Evolutionary conservation across 768 basidiomycete species (phyloP).

Genomic region (Galerina marginata): DNA sequence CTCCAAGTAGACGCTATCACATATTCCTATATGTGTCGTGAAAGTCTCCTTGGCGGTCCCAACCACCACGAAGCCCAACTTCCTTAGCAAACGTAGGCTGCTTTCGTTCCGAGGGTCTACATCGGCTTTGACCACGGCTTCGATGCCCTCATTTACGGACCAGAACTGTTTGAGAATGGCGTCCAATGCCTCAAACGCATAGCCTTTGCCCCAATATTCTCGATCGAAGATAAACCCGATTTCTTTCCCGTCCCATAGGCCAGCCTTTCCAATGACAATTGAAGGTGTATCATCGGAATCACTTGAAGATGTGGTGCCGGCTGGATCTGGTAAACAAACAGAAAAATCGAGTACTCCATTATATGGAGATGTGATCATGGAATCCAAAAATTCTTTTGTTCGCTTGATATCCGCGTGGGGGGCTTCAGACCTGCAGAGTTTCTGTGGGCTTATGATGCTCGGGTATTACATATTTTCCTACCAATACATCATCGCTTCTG

Average conservation of each 20-base stretch:
- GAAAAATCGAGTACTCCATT: conserved; percentile 29
- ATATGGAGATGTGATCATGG: conserved; percentile 23
- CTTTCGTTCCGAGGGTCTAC: conserved; percentile 28
- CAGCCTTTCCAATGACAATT: conserved; percentile 26
- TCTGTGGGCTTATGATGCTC: background rate
- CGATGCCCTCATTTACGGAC: conserved; percentile 2
- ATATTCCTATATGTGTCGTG: conserved; percentile 30
- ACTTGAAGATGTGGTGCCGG: background rate
- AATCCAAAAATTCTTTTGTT: conserved; percentile 22
- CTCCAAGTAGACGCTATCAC: conserved; percentile 31
- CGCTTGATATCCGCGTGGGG: conserved; percentile 17
- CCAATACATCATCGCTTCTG: conserved; percentile 28
- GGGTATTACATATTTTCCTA: conserved; percentile 1
- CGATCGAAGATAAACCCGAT: conserved; percentile 28
- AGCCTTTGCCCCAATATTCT: conserved; percentile 30
- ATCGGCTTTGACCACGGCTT: conserved; percentile 22
- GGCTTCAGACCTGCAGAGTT: conserved; percentile 20
- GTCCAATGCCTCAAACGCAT: conserved; percentile 26
- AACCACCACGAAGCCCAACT: conserved; percentile 26
- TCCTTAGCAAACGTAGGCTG: conserved; percentile 21
- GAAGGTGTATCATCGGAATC: background rate
- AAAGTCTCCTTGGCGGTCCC: conserved; percentile 26
- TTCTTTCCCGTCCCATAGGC: conserved; percentile 26
- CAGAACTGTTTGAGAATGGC: conserved; percentile 25
- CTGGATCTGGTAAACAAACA: conserved; percentile 19